Conservation (phyloP, 805 yeast species). For the Ogataea zsoltii region DNA sequence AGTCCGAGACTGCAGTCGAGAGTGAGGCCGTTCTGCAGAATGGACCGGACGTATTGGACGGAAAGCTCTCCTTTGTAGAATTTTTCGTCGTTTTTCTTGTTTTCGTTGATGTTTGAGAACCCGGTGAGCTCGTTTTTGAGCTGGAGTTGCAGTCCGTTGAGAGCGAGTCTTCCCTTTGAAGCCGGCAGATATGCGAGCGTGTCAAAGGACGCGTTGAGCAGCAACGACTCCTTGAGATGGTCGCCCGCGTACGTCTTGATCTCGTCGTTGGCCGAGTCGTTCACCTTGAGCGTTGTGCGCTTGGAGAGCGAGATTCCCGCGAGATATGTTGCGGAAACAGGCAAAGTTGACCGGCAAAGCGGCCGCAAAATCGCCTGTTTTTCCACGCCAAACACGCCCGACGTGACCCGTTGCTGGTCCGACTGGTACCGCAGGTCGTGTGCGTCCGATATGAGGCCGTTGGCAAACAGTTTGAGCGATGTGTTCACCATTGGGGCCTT, state of each 20-base stretch:
- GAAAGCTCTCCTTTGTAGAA: constrained; percentile 40
- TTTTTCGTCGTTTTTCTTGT: constrained; percentile 24
- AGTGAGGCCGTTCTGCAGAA: constrained; percentile 47
- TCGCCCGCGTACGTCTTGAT: constrained; percentile 63
- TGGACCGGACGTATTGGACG: constrained; percentile 39
- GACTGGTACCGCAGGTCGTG: constrained; percentile 50
- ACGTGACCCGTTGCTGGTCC: constrained; percentile 51
- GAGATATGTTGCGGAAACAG: constrained; percentile 25
- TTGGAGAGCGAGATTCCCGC: constrained; percentile 61
- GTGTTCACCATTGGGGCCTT: constrained; percentile 47
- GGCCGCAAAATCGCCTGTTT: constrained; percentile 17
- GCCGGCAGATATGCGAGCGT: constrained; percentile 39
- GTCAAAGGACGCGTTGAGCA: constrained; percentile 44
- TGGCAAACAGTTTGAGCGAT: constrained; percentile 46
- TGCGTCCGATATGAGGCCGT: constrained; percentile 52
- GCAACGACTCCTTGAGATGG: constrained; percentile 55
- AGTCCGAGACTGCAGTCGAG: constrained; percentile 48
- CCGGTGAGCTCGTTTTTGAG: constrained; percentile 49
- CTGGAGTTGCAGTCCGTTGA: constrained; percentile 43
- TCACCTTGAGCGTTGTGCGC: constrained; percentile 54
- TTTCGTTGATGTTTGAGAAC: constrained; percentile 18
- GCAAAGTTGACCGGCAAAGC: background rate
- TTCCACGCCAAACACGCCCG: constrained; percentile 53
- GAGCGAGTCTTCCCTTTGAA: constrained; percentile 42
- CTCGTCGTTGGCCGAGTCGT: constrained; percentile 54